Evolutionary conservation across 208 protist species (phyloP).

Genomic region (Wallacemonas sp.): DNA sequence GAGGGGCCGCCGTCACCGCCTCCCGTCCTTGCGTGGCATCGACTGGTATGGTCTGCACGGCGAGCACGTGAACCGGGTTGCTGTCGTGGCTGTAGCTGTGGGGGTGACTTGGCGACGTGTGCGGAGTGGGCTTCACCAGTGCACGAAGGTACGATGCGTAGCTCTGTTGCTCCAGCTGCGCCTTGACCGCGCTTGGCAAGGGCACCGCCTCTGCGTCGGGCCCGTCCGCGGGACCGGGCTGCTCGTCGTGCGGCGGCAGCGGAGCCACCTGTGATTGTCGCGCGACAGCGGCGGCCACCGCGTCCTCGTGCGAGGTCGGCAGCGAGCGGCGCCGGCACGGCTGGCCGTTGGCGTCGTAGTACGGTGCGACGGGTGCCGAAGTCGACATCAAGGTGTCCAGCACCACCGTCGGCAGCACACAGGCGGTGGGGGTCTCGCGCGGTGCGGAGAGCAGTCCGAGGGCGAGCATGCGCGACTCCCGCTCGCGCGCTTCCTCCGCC

Average conservation of each 20-base stretch:
- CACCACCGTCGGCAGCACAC: conserved; percentile 23
- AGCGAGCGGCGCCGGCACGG: conserved; percentile 1
- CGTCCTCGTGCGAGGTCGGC: conserved; percentile 2
- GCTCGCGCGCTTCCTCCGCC: conserved; percentile 10
- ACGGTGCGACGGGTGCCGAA: conserved; percentile 13
- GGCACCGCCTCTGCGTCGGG: neutral
- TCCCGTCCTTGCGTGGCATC: neutral
- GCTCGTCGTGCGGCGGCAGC: no score
- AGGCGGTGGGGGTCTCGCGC: neutral
- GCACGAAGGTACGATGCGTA: neutral
- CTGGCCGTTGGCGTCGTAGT: conserved; percentile 11
- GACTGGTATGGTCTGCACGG: neutral
- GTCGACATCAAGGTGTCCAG: conserved; percentile 25
- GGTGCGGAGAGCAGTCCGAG: neutral
- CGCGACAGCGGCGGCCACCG: neutral
- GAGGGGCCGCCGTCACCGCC: no score
- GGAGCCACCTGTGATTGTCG: neutral
- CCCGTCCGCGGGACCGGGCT: no score
- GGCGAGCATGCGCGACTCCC: conserved; percentile 13
- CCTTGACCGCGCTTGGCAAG: neutral
- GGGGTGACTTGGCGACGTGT: neutral
- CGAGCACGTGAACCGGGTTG: neutral
- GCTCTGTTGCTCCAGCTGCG: neutral
- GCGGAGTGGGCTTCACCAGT: neutral
- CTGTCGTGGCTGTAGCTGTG: no score